A percentile compares a stretch with the other conserved stretches of the same genome.
Evolutionary conservation across 257 asterid genomes (phyloP).

Genomic region (Henckelia pumila): DNA sequence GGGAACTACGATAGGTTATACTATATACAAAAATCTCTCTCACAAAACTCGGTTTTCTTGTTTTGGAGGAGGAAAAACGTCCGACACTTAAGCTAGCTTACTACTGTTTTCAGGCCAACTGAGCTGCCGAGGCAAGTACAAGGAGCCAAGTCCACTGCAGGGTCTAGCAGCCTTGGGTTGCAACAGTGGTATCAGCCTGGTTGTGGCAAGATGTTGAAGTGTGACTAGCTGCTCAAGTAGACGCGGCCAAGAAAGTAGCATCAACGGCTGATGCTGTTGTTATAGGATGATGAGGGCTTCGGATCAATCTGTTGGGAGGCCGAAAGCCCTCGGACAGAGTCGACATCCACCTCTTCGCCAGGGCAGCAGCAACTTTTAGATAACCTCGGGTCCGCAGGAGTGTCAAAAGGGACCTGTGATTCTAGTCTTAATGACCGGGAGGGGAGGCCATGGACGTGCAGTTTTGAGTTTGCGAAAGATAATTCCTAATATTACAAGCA

Average conservation of each 20-base stretch:
- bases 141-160: slow-evolving; percentile 45
- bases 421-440: slow-evolving; percentile 68
- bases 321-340: slow-evolving; percentile 46
- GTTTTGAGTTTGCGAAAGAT: slow-evolving; percentile 55
- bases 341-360: slow-evolving; percentile 54
- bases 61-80: too few relatives aligned
- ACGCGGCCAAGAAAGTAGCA: slow-evolving; percentile 50
- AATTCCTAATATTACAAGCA: slow-evolving; percentile 55
- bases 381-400: slow-evolving; percentile 54
- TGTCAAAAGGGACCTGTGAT: slow-evolving; percentile 59
- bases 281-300: slow-evolving; percentile 57
- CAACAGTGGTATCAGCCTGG: slow-evolving; percentile 46
- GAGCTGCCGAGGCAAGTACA: too few relatives aligned
- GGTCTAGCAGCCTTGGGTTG: slow-evolving; percentile 45
- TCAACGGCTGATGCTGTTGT: slow-evolving; percentile 57
- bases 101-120: slow-evolving; percentile 36
- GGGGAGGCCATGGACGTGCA: slow-evolving; percentile 67
- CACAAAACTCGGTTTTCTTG: neutral
- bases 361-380: slow-evolving; percentile 50
- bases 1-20: slow-evolving; percentile 75
- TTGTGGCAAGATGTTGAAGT: slow-evolving; percentile 39
- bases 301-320: slow-evolving; percentile 53
- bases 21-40: too few relatives aligned
- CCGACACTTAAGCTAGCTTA: neutral
- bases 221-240: slow-evolving; percentile 40